phyloP scores from a whole-genome alignment of 306 rosid genomes.

The Abrus pulchellus region DNA sequence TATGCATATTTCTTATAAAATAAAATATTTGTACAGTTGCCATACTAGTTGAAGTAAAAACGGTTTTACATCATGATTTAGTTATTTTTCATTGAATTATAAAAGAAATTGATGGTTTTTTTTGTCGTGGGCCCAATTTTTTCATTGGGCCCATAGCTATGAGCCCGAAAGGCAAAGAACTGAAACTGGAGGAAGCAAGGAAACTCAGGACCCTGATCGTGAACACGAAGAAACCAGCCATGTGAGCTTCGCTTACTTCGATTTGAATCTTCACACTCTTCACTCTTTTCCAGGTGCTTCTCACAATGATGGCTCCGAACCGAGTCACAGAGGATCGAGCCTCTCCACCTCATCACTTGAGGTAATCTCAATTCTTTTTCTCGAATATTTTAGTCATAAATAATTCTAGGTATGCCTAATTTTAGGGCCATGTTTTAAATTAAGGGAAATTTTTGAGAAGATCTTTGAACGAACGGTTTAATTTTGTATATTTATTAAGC shows the following conservation, averaged over 20 bases:
- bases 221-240: conserved; percentile 40
- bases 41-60: no score
- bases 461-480: conserved; percentile 11
- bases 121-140: neutral
- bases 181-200: conserved; percentile 24
- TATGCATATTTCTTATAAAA: no score
- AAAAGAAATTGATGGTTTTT: no score
- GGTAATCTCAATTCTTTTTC: conserved; percentile 49
- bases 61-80: neutral
- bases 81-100: neutral
- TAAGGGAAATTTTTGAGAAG: neutral
- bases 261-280: conserved; percentile 41
- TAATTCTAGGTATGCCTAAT: conserved; percentile 30
- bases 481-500: conserved; percentile 10
- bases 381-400: neutral
- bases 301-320: conserved; percentile 84
- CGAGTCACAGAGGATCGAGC: conserved; percentile 79
- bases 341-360: conserved; percentile 68
- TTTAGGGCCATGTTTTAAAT: conserved; percentile 24
- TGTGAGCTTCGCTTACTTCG: conserved; percentile 32
- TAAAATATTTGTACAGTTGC: no score
- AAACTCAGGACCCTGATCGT: neutral
- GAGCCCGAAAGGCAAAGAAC: neutral
- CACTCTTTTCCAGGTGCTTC: conserved; percentile 28
- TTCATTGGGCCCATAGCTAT: neutral